Base-by-base conservation (phyloP, 2,329 filamentous ascomycete genomes). In the Thielaviopsis punctulata region DNA sequence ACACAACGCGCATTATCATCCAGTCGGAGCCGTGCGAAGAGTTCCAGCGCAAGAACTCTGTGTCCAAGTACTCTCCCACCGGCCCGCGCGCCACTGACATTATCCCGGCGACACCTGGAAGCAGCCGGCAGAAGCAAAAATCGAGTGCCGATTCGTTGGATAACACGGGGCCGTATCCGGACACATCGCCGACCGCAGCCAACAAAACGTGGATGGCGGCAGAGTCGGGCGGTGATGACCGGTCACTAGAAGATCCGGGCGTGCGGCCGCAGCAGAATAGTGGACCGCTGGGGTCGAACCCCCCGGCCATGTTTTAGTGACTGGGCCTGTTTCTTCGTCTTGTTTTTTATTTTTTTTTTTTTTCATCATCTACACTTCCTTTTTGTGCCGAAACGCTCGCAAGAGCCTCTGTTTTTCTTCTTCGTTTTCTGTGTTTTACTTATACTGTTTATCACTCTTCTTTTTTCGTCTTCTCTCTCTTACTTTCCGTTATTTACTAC, bases 201-300 rank as follows among this genome's bases (percentile, higher is more conserved):
- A 36, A 36, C 30, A 36, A n/a, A 15, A 36, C n/a, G 12, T 36
- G 30, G 30, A 15, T 7, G 30, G 5, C 30, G 5, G 30, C 30
- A 7, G 30, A 36, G 13, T 36, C 12, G 12, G 30, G 30, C 7
- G 9, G 30, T 15, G 30, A 55, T 27, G 39, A 33, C 7, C 27
- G 43, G 15, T 55, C 53, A 12, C 36, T 55, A 10, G 39, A 49
- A 7, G 53, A 52, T 8, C 43, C 45, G 33, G 41, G 30, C 19
- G 27, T 43, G 18, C 53, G 19, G 18, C 53, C 46, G 41, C 49
- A 52, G n/a, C 39, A 55, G 15, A 45, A 49, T 39, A 52, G 39
- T 36, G 46, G 53, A 3, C 53, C 53, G 12, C 44, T 55, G 21
- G 53, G 53, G 15, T 52, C 53, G 23, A 45, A 55, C 19, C 46